A percentile compares a stretch with the other conserved stretches of the same genome.
These are phyloP conservation scores for Aspergillus luchuensis DNA, from an alignment of 2,329 filamentous ascomycete species.

Conservation along the genomic window DNA sequence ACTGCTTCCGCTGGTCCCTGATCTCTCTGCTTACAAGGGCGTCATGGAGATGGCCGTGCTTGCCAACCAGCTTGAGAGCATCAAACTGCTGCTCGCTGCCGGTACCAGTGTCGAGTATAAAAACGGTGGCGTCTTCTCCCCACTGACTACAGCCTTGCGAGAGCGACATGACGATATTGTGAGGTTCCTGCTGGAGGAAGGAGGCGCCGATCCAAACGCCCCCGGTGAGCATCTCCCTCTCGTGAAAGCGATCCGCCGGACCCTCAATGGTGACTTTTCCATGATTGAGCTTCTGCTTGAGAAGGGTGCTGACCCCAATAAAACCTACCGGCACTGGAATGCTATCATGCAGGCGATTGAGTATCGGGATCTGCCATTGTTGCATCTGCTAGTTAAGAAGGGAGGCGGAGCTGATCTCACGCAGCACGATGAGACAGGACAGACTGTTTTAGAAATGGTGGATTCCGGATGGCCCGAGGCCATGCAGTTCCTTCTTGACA, in stretches of 20 bases:
- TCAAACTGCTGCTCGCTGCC: constrained; percentile 65
- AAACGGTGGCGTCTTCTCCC: constrained; percentile 72
- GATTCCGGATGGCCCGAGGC: constrained; percentile 62
- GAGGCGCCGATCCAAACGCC: constrained; percentile 64
- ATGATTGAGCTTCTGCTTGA: constrained; percentile 65
- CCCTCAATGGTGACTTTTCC: constrained; percentile 58
- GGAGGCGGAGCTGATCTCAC: constrained; percentile 54
- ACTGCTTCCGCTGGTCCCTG: constrained; percentile 56
- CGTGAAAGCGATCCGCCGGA: constrained; percentile 67
- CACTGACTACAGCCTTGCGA: constrained; percentile 67
- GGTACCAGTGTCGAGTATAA: constrained; percentile 71
- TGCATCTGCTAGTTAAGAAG: constrained; percentile 55
- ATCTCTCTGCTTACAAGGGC: constrained; percentile 52
- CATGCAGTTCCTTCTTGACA: constrained; percentile 46
- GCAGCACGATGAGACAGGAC: constrained; percentile 57
- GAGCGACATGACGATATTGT: constrained; percentile 65
- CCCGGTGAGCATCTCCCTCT: constrained; percentile 71
- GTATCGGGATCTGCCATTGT: constrained; percentile 60
- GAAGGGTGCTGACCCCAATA: constrained; percentile 68
- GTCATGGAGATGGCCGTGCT: constrained; percentile 69
- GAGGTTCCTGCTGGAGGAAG: constrained; percentile 61
- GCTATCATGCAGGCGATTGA: constrained; percentile 67
- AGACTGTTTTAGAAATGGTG: constrained; percentile 61
- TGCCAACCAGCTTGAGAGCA: constrained; percentile 66
- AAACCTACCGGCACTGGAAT: constrained; percentile 67